Conservation (phyloP, 2,329 filamentous ascomycete species). For the Aspergillus versicolor region DNA sequence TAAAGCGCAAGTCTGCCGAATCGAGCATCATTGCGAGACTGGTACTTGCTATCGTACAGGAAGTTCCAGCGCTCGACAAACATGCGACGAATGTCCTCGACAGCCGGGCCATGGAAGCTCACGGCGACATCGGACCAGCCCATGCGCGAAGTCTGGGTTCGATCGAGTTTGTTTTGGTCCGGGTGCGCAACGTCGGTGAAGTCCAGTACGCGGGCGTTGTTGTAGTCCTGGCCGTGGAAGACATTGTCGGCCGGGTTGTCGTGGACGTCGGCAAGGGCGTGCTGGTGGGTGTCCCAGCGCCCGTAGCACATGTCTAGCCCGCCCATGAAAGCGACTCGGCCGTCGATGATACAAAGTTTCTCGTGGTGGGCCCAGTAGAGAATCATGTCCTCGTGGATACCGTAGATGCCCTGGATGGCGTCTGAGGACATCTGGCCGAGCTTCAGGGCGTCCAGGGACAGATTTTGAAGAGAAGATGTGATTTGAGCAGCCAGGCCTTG, state of each 20-base stretch:
- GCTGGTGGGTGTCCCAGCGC: slow-evolving; percentile 83
- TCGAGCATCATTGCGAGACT: slow-evolving; percentile 52
- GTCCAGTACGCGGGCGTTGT: slow-evolving; percentile 82
- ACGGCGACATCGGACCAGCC: slow-evolving; percentile 88
- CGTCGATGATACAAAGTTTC: slow-evolving; percentile 81
- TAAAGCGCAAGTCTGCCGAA: slow-evolving; percentile 44
- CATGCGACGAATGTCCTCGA: slow-evolving; percentile 72
- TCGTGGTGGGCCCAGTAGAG: slow-evolving; percentile 94
- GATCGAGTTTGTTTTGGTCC: slow-evolving; percentile 83
- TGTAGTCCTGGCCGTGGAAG: slow-evolving; percentile 90
- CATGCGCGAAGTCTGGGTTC: slow-evolving; percentile 78
- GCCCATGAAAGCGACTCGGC: slow-evolving; percentile 83
- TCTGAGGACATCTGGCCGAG: slow-evolving; percentile 68
- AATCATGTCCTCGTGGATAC: slow-evolving; percentile 75
- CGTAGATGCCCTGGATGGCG: slow-evolving; percentile 75
- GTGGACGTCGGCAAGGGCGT: slow-evolving; percentile 81
- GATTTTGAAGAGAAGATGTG: slow-evolving; percentile 54
- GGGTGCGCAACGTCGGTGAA: slow-evolving; percentile 75
- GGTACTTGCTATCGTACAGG: slow-evolving; percentile 81
- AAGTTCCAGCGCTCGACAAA: slow-evolving; percentile 91
- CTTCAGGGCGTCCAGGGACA: slow-evolving; percentile 55
- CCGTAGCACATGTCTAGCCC: slow-evolving; percentile 87
- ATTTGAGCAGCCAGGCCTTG: slow-evolving; percentile 64
- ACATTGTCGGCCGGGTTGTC: slow-evolving; percentile 74
- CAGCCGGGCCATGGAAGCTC: slow-evolving; percentile 71